A percentile compares a stretch with the other conserved stretches of the same genome.
Conservation (phyloP, 805 yeast species). For the Yamadazyma paraphyllophila region DNA sequence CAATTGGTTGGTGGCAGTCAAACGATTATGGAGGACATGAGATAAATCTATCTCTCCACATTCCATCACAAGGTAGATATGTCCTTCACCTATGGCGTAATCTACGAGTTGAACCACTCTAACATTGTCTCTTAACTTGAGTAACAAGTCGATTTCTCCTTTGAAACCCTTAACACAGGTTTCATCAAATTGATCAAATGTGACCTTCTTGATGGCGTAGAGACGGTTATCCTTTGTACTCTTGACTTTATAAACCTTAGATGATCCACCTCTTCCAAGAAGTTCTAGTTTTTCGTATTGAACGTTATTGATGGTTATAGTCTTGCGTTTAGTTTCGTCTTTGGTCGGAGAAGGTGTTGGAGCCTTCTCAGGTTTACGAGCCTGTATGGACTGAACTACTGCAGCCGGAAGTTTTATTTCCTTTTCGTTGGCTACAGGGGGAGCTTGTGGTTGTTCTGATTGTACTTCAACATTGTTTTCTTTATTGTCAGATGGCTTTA, state of each 20-base stretch:
- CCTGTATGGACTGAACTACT: constrained; percentile 13
- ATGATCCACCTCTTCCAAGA: constrained; percentile 89
- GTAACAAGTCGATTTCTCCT: constrained; percentile 81
- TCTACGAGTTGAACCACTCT: constrained; percentile 81
- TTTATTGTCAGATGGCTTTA: constrained; percentile 31
- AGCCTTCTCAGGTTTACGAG: constrained; percentile 8
- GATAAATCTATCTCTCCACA: constrained; percentile 92
- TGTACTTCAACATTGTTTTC: constrained; percentile 1
- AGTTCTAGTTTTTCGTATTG: constrained; percentile 74
- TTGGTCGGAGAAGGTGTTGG: background rate
- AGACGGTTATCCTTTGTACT: constrained; percentile 48
- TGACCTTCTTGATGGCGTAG: constrained; percentile 80
- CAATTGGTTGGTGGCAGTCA: constrained; percentile 33
- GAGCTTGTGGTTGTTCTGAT: too few species aligned
- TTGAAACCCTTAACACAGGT: constrained; percentile 73
- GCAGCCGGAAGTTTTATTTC: constrained; percentile 13
- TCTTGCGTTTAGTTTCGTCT: constrained; percentile 20
- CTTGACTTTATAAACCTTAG: constrained; percentile 82
- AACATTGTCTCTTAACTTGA: constrained; percentile 53
- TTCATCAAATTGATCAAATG: constrained; percentile 78
- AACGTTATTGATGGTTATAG: constrained; percentile 48
- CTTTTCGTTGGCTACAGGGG: background rate
- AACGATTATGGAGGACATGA: constrained; percentile 63
- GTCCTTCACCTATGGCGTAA: constrained; percentile 62
- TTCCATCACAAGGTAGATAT: constrained; percentile 81